Evolutionary conservation across 768 basidiomycete genomes (phyloP).

Genomic region (Lentinula edodes): DNA sequence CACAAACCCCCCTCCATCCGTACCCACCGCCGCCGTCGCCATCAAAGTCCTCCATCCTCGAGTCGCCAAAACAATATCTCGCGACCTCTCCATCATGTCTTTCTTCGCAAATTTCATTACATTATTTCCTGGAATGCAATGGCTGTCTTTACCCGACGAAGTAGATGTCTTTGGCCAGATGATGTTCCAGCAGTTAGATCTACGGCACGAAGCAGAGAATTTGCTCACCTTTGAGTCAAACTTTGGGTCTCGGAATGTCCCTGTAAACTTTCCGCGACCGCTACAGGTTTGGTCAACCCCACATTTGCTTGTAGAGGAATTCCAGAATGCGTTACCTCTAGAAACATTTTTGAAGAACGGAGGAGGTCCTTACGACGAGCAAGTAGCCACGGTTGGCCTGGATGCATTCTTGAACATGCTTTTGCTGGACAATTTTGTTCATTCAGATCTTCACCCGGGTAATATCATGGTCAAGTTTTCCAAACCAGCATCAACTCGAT

Average conservation of each 20-base stretch:
- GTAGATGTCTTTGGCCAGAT: constrained; percentile 91
- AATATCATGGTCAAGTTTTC: constrained; percentile 98
- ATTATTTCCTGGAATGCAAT: constrained; percentile 86
- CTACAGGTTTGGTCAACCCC: constrained; percentile 74
- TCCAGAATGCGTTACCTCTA: constrained; percentile 85
- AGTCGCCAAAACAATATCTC: constrained; percentile 72
- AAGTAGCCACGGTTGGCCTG: constrained; percentile 86
- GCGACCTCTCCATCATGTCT: constrained; percentile 93
- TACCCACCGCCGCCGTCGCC: constrained; percentile 84
- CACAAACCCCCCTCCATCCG: constrained; percentile 60
- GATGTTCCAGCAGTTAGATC: constrained; percentile 94
- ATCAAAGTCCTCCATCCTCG: constrained; percentile 94
- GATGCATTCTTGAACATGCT: constrained; percentile 99
- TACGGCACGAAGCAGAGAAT: constrained; percentile 88
- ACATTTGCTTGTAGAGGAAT: constrained; percentile 89
- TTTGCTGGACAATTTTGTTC: constrained; percentile 95
- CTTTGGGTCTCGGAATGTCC: constrained; percentile 72
- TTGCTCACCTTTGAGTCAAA: constrained; percentile 80
- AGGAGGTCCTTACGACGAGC: constrained; percentile 86
- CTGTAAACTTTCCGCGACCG: constrained; percentile 88
- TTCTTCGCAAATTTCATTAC: constrained; percentile 82
- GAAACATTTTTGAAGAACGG: constrained; percentile 85
- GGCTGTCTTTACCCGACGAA: constrained; percentile 94
- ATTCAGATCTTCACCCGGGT: constrained; percentile 86
- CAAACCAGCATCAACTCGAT: constrained; percentile 69